Conservation (phyloP, 192 early-diverging fungal genomes). For the Entomortierella parvispora region DNA sequence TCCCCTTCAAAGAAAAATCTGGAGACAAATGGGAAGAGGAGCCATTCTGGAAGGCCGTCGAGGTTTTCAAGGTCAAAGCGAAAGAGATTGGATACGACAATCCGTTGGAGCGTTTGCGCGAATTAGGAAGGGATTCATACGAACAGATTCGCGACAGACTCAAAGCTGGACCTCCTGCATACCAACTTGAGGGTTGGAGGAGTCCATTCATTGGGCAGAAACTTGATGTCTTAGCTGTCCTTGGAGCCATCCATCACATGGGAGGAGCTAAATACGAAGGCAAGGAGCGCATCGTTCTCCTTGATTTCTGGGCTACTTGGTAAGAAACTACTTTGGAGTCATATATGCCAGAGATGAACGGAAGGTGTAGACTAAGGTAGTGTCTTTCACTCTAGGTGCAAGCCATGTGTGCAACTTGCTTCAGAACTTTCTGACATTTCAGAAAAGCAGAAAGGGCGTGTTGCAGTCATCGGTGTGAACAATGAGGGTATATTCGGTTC, state of each 20-base stretch:
- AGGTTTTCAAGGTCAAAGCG: constrained; percentile 22
- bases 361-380: too few relatives aligned
- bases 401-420: constrained; percentile 21
- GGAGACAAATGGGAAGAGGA: constrained; percentile 43
- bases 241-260: constrained; percentile 10
- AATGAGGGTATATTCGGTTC: constrained; percentile 20
- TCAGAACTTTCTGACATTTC: constrained; percentile 26
- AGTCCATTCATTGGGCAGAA: constrained; percentile 16
- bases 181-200: constrained; percentile 25
- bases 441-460: constrained; percentile 27
- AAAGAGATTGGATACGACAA: constrained; percentile 32
- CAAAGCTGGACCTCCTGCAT: constrained; percentile 27
- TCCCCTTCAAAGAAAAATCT: constrained; percentile 21
- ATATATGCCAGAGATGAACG: neutral
- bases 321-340: neutral
- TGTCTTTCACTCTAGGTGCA: too few relatives aligned
- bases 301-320: constrained; percentile 51
- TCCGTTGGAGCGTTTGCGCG: constrained; percentile 20
- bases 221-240: constrained; percentile 6
- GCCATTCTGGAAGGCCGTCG: constrained; percentile 26
- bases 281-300: constrained; percentile 28
- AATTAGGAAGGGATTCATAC: constrained; percentile 11
- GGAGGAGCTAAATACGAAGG: constrained; percentile 17
- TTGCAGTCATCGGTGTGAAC: constrained; percentile 34
- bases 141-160: constrained; percentile 25